Conservation (phyloP, 257 asterid genomes). For the Ajuga chamaepitys region DNA sequence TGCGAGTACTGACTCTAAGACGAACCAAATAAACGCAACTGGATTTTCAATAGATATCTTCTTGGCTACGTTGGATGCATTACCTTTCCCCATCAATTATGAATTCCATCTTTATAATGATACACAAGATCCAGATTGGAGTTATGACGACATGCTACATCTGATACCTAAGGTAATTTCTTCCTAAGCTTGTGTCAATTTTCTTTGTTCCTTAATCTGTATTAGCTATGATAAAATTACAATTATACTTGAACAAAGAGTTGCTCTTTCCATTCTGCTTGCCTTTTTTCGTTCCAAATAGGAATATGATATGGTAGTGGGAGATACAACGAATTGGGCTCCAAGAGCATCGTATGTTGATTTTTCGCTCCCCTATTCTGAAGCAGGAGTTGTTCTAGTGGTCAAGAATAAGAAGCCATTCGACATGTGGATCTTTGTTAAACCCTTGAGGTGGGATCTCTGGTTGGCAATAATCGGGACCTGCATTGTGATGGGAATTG, state of each 20-base stretch:
- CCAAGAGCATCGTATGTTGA: slow-evolving; percentile 35
- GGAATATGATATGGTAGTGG: slow-evolving; percentile 48
- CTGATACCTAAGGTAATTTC: slow-evolving; percentile 27
- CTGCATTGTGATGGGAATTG: slow-evolving; percentile 31
- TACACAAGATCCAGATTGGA: not conserved
- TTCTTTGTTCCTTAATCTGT: no score
- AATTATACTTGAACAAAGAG: not conserved
- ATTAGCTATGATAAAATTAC: not conserved
- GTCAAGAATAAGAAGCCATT: slow-evolving; percentile 31
- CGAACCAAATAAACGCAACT: not conserved
- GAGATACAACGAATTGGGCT: slow-evolving; percentile 49
- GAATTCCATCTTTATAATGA: slow-evolving; percentile 12
- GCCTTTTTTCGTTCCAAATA: slow-evolving; percentile 2
- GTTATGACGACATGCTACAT: slow-evolving; percentile 20
- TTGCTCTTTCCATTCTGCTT: not conserved
- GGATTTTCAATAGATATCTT: slow-evolving; percentile 38
- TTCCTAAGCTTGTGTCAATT: slow-evolving; percentile 3
- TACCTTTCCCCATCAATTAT: slow-evolving; percentile 15
- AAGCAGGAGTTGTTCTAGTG: slow-evolving; percentile 44
- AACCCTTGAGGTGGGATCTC: slow-evolving; percentile 54
- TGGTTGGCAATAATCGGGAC: slow-evolving; percentile 37
- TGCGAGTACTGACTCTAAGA: slow-evolving; percentile 10
- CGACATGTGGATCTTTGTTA: slow-evolving; percentile 44
- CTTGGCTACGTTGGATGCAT: not conserved
- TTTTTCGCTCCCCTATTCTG: slow-evolving; percentile 51